These are phyloP conservation scores for Jacaranda mimosifolia DNA, from an alignment of 257 asterid genomes.

Conservation along the genomic window DNA sequence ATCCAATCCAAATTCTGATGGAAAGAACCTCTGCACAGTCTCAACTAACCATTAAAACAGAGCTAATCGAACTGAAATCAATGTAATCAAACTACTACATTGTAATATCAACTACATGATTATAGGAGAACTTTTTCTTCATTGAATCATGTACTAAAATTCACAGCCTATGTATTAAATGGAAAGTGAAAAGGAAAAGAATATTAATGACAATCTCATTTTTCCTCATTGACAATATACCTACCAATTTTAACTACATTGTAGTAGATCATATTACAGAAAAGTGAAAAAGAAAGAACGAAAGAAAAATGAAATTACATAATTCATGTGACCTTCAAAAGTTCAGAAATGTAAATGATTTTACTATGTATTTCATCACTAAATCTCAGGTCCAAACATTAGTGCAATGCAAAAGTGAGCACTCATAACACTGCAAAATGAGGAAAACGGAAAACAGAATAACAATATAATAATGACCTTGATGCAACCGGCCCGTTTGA, in stretches of 20 bases:
- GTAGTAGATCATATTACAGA: background rate
- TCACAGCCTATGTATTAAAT: background rate
- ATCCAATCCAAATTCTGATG: conserved; percentile 90
- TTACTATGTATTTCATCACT: too few relatives aligned
- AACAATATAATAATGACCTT: conserved; percentile 53
- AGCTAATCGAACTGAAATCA: background rate
- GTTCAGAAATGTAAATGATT: too few relatives aligned
- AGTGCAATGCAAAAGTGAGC: background rate
- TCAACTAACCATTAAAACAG: conserved; percentile 32
- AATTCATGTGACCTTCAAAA: too few relatives aligned
- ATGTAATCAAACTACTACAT: background rate
- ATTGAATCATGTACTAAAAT: background rate
- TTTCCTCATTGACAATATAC: background rate
- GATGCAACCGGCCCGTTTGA: conserved; percentile 76
- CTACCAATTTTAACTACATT: background rate
- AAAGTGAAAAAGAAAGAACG: too few relatives aligned
- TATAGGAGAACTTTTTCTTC: too few relatives aligned
- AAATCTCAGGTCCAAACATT: background rate
- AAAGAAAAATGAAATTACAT: too few relatives aligned
- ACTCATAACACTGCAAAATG: background rate
- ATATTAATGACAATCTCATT: background rate
- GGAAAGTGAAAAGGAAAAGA: background rate
- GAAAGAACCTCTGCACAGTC: conserved; percentile 79
- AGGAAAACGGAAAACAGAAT: background rate
- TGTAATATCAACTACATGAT: background rate